Conservation (phyloP, 1,284 basidiomycete species). For the Cutaneotrichosporon arboriforme region DNA sequence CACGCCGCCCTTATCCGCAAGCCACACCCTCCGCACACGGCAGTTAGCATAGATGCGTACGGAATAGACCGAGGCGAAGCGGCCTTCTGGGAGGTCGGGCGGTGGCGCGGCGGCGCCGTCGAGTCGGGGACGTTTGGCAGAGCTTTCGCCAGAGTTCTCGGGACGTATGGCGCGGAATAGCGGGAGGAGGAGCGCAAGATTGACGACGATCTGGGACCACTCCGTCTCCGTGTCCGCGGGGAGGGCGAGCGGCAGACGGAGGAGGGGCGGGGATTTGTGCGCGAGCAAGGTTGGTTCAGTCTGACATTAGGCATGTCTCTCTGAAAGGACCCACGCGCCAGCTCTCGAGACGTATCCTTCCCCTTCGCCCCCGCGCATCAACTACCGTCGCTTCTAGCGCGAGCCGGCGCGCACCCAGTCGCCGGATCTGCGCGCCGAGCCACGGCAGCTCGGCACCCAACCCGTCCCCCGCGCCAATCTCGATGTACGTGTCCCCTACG, state of each 20-base stretch:
- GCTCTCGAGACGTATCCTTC: slow-evolving; percentile 65
- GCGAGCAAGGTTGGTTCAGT: slow-evolving; percentile 56
- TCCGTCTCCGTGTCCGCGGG: slow-evolving; percentile 60
- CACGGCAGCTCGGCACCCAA: slow-evolving; percentile 65
- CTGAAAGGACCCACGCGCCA: slow-evolving; percentile 60
- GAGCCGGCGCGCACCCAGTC: slow-evolving; percentile 60
- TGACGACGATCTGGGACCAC: slow-evolving; percentile 64
- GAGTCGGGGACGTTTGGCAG: background rate
- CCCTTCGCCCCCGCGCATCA: slow-evolving; percentile 59
- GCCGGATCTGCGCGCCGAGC: slow-evolving; percentile 68
- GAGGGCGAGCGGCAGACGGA: slow-evolving; percentile 70
- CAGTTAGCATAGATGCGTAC: slow-evolving; percentile 76
- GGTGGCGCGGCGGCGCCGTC: background rate
- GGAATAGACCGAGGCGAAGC: slow-evolving; percentile 62
- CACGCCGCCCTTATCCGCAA: slow-evolving; percentile 38
- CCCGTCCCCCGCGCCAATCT: slow-evolving; percentile 5
- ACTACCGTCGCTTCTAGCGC: slow-evolving; percentile 69
- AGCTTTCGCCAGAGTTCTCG: background rate
- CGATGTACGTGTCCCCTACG: slow-evolving; percentile 61
- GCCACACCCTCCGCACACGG: slow-evolving; percentile 71
- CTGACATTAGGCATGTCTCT: slow-evolving; percentile 45
- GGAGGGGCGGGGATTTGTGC: slow-evolving; percentile 52
- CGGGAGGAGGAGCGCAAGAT: slow-evolving; percentile 59
- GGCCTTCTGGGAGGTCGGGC: slow-evolving; percentile 53
- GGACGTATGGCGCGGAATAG: slow-evolving; percentile 51